Conservation (phyloP, 192 early-diverging fungal species). For the Podochytrium sp. region DNA sequence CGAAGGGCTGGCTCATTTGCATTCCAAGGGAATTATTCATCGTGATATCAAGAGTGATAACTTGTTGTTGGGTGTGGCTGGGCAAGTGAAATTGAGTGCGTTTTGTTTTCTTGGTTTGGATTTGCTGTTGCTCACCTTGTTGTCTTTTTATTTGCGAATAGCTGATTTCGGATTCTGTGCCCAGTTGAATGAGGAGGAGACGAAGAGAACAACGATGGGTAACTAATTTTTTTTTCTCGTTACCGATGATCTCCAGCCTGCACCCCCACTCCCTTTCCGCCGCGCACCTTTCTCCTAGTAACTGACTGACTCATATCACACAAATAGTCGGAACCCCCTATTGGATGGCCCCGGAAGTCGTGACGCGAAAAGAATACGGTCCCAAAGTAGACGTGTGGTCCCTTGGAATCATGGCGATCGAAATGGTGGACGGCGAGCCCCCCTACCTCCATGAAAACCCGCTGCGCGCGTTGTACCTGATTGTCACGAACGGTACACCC, state of each 20-base stretch:
- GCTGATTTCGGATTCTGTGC: slow-evolving; percentile 97
- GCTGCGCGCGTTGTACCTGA: slow-evolving; percentile 91
- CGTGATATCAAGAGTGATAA: slow-evolving; percentile 75
- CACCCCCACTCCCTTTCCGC: neutral
- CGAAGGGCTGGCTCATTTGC: slow-evolving; percentile 65
- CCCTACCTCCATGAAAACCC: slow-evolving; percentile 96
- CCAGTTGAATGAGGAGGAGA: slow-evolving; percentile 80
- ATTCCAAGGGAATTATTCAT: slow-evolving; percentile 71
- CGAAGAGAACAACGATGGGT: slow-evolving; percentile 70
- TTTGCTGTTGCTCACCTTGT: slow-evolving; percentile 25
- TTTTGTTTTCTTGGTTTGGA: neutral
- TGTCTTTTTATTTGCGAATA: slow-evolving; percentile 39
- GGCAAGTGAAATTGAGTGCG: slow-evolving; percentile 77
- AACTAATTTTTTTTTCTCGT: neutral
- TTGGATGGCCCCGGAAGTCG: slow-evolving; percentile 61
- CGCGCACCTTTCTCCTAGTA: neutral
- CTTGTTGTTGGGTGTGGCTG: slow-evolving; percentile 64
- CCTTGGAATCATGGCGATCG: slow-evolving; percentile 95
- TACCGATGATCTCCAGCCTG: neutral
- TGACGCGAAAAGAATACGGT: slow-evolving; percentile 69
- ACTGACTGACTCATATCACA: neutral
- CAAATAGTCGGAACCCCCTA: slow-evolving; percentile 48
- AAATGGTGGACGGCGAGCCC: slow-evolving; percentile 97
- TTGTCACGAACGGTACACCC: slow-evolving; percentile 96
- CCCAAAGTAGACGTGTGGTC: slow-evolving; percentile 85